Evolutionary conservation across 2,329 filamentous ascomycete genomes (phyloP), one percentile per base, ranked within the genome.

Genomic region (Penicillium aurantiogriseum): DNA sequence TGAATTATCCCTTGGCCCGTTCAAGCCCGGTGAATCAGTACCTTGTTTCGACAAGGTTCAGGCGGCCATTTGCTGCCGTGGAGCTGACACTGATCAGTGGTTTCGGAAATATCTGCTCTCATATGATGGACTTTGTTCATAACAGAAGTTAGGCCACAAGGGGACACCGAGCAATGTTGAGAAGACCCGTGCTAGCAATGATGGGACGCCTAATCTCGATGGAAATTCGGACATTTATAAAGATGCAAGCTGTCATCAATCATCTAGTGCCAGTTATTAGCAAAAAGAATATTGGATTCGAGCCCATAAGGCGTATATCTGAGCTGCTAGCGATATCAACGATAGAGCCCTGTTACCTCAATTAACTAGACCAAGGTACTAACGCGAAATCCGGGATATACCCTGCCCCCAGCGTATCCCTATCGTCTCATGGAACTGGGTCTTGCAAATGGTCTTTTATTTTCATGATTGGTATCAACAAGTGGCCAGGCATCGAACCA

Each of bases 381-480:
- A n/a, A 47, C 13, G 10, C 10, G 0, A 13, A 36, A 47, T 36
- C 19, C 5, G 21, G 15, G 13, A 25, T 35, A 35, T 35, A 35
- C 8, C 5, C 8, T 4, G 2, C 2, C 11, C 5, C 5, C 25
- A 31, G 19, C n/a, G 19, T 45, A 39, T 36, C 54, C 43, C 35
- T 44, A 27, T 17, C 13, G n/a, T 44, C 25, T 44, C 46, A 21
- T 33, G 25, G 21, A 35, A 39, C 19, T 38, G 54, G 47, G 45
- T 66, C 66, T 65, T 60, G 63, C 64, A 62, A 67, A 69, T 56
- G 63, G 64, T 70, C 67, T 70, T 73, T 71, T 73, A 72, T 74
- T 73, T 72, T 73, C 71, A 71, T 74, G 63, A 71, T 69, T 74
- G 71, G 71, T 74, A 74, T 74, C 71, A 72, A 74, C 71, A 73